Evolutionary conservation across 176 grass and related monocot genomes (phyloP), one percentile per base, ranked within the genome.

Genomic region (Paspalum vaginatum): DNA sequence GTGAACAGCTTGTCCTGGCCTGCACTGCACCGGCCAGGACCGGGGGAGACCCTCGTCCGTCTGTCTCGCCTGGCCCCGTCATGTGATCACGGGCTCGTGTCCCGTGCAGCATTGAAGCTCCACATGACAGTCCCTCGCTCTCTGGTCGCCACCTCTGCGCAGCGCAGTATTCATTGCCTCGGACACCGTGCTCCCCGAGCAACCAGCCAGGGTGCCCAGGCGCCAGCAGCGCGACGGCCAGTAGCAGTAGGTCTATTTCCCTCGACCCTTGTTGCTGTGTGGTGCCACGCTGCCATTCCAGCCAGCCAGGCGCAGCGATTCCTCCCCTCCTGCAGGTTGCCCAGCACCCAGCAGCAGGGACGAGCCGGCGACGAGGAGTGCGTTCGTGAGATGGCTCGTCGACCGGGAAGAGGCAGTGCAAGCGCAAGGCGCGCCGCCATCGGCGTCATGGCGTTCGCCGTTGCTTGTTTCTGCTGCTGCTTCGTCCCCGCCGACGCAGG

Each of bases 81-180:
- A 70, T 72, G 57, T 71, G 85, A 87, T 87, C 73, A 87, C 85
- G 80, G 86, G 17, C 80, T n/a, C 8, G 50, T 65, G 80, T 84
- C 86, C 50, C 60, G 13, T 61, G 57, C 74, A 20, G 86, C 74
- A 78, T 72, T 83, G 85, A 87, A 78, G 79, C 74, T 38, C 22
- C 61, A 46, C 69, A 58, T 48, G 80, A 49, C 16, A 20, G 42
- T 12, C 42, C 65, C 42, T 69, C 61, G 0, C 74, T 18, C 65
- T 4, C 73, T 58, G 25, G 72, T 59, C 27, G 18, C 39, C 63
- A 5, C 41, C 69, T 65, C 58, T 75, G 42, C 59, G 49, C 50
- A 45, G 51, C 42, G 14, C 60, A 3, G 15, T 26, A 83, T 87
- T 87, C 40, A 83, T 72, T 17, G 9, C 17, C 27, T 68, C 72